Conservation (phyloP, 257 asterid genomes). For the Handroanthus guayacan region DNA sequence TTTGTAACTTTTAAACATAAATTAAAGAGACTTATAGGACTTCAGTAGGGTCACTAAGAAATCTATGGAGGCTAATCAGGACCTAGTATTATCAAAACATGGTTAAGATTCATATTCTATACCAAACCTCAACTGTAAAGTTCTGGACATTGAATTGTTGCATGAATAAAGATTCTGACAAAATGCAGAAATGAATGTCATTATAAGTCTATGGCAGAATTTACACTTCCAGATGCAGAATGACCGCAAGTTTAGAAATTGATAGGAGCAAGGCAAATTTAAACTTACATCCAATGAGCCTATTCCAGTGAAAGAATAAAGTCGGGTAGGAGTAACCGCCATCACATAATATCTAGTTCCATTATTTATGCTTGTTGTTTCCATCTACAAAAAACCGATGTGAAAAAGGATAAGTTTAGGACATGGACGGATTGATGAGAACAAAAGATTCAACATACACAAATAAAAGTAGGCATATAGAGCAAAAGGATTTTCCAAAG, state of each 20-base stretch:
- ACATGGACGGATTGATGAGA: conserved; percentile 22
- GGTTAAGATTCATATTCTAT: not conserved
- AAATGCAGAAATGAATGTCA: conserved; percentile 12
- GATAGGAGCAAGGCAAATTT: conserved; percentile 26
- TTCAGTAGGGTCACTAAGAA: not conserved
- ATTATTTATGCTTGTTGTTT: conserved; percentile 65
- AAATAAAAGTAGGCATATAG: conserved; percentile 5
- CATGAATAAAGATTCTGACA: not conserved
- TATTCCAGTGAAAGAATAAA: conserved; percentile 92
- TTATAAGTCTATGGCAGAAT: conserved; percentile 4
- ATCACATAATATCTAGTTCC: conserved; percentile 87
- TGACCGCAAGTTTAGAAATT: conserved; percentile 4
- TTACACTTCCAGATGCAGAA: conserved; percentile 31
- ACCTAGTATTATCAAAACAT: too few species aligned
- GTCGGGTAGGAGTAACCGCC: conserved; percentile 99
- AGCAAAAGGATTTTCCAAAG: conserved; percentile 6
- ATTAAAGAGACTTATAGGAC: too few species aligned
- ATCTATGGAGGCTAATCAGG: not conserved
- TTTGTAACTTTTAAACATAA: too few species aligned
- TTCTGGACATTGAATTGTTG: not conserved
- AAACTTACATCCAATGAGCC: conserved; percentile 86
- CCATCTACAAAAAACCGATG: conserved; percentile 72
- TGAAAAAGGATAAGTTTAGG: conserved; percentile 14
- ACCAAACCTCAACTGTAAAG: not conserved
- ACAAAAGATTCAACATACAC: conserved; percentile 28